Percentiles rank a stretch among this genome's conserved stretches.
Conservation (phyloP, 257 asterid genomes). For the Fraxinus quadrangulata region DNA sequence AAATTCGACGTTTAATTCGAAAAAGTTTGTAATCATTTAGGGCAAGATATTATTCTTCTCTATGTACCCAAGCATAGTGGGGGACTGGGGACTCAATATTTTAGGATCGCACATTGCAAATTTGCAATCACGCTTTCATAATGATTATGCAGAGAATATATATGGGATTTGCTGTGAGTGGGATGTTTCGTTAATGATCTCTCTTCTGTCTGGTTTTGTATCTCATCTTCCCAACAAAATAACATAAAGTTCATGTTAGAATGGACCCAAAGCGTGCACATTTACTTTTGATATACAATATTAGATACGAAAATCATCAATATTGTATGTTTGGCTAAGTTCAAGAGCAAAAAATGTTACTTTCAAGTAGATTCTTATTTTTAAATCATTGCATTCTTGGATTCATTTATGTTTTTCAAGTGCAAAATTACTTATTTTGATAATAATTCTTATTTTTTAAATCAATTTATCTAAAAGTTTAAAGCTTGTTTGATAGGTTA, state of each 20-base stretch:
- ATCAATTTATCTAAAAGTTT: too few species aligned
- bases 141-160: constrained; percentile 23
- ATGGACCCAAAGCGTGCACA: background rate
- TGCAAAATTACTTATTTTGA: too few species aligned
- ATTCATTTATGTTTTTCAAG: too few species aligned
- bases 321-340: background rate
- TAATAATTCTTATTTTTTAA: too few species aligned
- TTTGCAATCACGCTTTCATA: constrained; percentile 38
- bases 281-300: background rate
- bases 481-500: too few species aligned
- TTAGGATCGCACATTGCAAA: constrained; percentile 32
- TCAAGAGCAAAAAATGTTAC: background rate
- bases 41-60: background rate
- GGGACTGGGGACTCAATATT: constrained; percentile 44
- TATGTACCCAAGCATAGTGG: constrained; percentile 14
- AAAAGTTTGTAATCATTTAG: constrained; percentile 1
- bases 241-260: background rate
- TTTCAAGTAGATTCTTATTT: background rate
- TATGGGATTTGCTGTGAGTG: background rate
- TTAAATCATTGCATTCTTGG: too few species aligned
- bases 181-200: background rate
- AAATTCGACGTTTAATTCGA: background rate
- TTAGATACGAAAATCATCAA: background rate
- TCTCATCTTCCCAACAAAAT: constrained; percentile 34
- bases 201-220: constrained; percentile 27